Conservation (phyloP, 169 alveolate species). For the Perkinsus marinus region DNA sequence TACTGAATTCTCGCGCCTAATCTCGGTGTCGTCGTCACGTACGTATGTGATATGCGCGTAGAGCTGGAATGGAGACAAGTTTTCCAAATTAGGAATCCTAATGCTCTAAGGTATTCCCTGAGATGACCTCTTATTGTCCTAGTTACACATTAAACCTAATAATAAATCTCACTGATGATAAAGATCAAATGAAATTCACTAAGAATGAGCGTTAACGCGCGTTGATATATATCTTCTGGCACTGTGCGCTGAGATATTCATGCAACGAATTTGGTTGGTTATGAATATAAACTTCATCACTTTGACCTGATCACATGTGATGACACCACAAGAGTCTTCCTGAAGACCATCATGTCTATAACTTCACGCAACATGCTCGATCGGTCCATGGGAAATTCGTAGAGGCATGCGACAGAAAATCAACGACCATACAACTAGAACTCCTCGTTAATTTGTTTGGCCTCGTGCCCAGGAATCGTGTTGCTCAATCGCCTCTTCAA, state of each 20-base stretch:
- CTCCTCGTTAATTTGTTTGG: too few species aligned
- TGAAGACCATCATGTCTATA: not conserved
- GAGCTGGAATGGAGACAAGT: not conserved
- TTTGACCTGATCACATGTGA: not conserved
- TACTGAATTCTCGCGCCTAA: not conserved
- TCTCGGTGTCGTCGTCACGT: too few species aligned
- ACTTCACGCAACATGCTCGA: too few species aligned
- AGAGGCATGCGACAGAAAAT: too few species aligned
- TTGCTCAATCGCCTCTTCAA: not conserved
- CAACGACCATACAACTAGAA: too few species aligned
- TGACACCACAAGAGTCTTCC: not conserved
- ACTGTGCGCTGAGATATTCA: not conserved
- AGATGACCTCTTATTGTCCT: not conserved
- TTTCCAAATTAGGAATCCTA: not conserved
- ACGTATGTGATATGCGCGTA: not conserved
- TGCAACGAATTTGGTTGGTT: not conserved
- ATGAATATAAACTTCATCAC: not conserved
- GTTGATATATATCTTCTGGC: not conserved
- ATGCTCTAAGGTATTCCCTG: not conserved
- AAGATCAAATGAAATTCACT: not conserved
- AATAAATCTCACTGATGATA: not conserved
- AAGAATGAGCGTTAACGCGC: not conserved
- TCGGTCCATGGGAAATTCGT: too few species aligned
- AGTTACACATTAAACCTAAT: not conserved
- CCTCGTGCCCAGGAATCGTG: not conserved